phyloP scores from a whole-genome alignment of 1,284 basidiomycete genomes.

The Inonotus hispidus region DNA sequence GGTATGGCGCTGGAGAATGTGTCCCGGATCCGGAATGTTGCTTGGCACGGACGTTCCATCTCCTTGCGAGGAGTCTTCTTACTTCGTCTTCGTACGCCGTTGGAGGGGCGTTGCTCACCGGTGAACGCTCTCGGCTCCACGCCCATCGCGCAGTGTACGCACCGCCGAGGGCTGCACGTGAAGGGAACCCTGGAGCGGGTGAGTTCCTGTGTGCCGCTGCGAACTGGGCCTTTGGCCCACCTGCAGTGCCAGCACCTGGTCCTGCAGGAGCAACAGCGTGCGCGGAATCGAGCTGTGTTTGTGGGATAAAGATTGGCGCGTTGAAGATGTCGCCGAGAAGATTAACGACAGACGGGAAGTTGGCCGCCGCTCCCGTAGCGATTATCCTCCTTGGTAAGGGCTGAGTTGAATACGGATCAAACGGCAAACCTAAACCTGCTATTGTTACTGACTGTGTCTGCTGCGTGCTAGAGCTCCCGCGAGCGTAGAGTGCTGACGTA shows the following conservation, averaged over 20 bases:
- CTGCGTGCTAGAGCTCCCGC: not conserved
- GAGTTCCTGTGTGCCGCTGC: slow-evolving; percentile 56
- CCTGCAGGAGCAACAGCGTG: slow-evolving; percentile 42
- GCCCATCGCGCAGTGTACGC: slow-evolving; percentile 78
- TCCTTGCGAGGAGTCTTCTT: slow-evolving; percentile 56
- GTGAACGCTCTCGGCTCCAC: slow-evolving; percentile 62
- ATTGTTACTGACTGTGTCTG: not conserved
- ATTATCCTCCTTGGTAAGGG: slow-evolving; percentile 28
- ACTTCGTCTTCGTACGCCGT: slow-evolving; percentile 71
- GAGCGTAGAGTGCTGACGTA: slow-evolving; percentile 12
- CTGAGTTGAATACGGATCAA: slow-evolving; percentile 25
- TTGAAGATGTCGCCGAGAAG: slow-evolving; percentile 77
- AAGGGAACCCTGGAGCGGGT: slow-evolving; percentile 59
- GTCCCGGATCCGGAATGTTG: slow-evolving; percentile 49
- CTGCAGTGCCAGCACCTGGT: slow-evolving; percentile 9
- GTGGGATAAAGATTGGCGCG: slow-evolving; percentile 64
- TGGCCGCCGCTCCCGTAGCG: slow-evolving; percentile 68
- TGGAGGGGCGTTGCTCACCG: slow-evolving; percentile 30
- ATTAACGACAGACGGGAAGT: slow-evolving; percentile 77
- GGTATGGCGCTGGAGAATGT: slow-evolving; percentile 32
- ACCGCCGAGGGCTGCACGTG: slow-evolving; percentile 61
- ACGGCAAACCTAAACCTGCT: slow-evolving; percentile 14
- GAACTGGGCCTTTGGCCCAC: slow-evolving; percentile 11
- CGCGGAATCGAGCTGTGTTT: slow-evolving; percentile 67
- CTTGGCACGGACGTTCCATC: slow-evolving; percentile 47